phyloP scores from a whole-genome alignment of 2,329 filamentous ascomycete genomes.

The Cladosporium sp. region DNA sequence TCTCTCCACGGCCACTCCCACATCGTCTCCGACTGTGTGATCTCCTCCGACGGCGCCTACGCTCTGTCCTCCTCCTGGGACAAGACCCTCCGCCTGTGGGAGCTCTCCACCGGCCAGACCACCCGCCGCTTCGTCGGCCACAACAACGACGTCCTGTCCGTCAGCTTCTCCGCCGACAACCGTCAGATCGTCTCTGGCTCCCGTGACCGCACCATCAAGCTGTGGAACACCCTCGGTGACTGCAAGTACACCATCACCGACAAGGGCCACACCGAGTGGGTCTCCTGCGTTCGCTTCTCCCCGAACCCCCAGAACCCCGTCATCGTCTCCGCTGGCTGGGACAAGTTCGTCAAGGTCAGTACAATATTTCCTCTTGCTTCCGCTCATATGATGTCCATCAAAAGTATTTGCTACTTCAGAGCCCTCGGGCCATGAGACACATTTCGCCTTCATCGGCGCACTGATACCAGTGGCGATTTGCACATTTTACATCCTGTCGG shows the following conservation, averaged over 20 bases:
- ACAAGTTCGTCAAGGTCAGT: slow-evolving; percentile 99
- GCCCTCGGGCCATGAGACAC: slow-evolving; percentile 96
- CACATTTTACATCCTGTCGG: not conserved
- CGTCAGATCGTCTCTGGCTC: slow-evolving; percentile 99
- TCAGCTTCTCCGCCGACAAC: slow-evolving; percentile 99
- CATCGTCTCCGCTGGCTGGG: slow-evolving; percentile 97
- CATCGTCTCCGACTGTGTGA: slow-evolving; percentile 99
- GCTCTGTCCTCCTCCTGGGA: slow-evolving; percentile 98
- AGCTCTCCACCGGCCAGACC: slow-evolving; percentile 93
- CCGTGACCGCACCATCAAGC: slow-evolving; percentile 98
- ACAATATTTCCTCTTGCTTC: slow-evolving; percentile 13
- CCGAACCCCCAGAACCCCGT: slow-evolving; percentile 99
- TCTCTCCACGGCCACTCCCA: slow-evolving; percentile 98
- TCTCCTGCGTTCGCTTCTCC: slow-evolving; percentile 98
- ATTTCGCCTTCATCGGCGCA: slow-evolving; percentile 66
- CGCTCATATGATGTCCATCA: slow-evolving; percentile 73
- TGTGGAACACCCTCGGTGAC: slow-evolving; percentile 99
- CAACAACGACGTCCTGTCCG: slow-evolving; percentile 98
- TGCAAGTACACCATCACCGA: slow-evolving; percentile 99
- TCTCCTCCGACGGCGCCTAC: slow-evolving; percentile 99
- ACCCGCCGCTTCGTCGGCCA: slow-evolving; percentile 98
- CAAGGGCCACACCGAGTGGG: slow-evolving; percentile 99
- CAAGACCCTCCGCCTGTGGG: slow-evolving; percentile 99
- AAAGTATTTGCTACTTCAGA: slow-evolving; percentile 99
- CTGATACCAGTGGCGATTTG: slow-evolving; percentile 52